These are phyloP conservation scores for Neonectria coccinea DNA, from an alignment of 2,329 filamentous ascomycete genomes.

Conservation along the genomic window DNA sequence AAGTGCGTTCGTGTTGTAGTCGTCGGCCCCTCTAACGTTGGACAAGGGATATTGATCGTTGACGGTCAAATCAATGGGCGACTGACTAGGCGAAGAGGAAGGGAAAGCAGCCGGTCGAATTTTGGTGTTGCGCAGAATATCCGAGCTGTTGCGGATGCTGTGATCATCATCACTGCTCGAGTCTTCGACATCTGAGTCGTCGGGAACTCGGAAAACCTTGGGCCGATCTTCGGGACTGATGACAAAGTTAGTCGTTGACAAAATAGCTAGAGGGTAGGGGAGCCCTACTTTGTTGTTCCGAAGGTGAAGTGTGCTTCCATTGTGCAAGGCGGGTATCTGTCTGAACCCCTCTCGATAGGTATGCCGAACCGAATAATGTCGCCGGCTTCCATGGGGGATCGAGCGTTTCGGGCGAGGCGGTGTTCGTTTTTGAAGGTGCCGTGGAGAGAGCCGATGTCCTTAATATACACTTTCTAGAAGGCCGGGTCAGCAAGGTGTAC, in stretches of 20 bases:
- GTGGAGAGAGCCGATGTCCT: slow-evolving; percentile 64
- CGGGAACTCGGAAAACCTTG: slow-evolving; percentile 56
- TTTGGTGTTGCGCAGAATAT: slow-evolving; percentile 46
- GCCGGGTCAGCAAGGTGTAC: slow-evolving; percentile 35
- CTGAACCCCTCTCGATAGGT: slow-evolving; percentile 49
- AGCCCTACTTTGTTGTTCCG: slow-evolving; percentile 42
- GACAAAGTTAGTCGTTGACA: slow-evolving; percentile 30
- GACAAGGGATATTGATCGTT: slow-evolving; percentile 37
- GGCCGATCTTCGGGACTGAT: slow-evolving; percentile 44
- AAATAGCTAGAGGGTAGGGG: not conserved
- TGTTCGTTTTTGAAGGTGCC: slow-evolving; percentile 61
- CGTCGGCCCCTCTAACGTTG: slow-evolving; percentile 27
- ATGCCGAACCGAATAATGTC: slow-evolving; percentile 54
- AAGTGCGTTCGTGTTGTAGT: slow-evolving; percentile 10
- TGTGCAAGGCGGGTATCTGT: slow-evolving; percentile 53
- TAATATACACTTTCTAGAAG: slow-evolving; percentile 57
- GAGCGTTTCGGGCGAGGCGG: slow-evolving; percentile 35
- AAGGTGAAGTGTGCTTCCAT: slow-evolving; percentile 51
- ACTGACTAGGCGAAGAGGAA: slow-evolving; percentile 19
- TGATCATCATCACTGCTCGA: slow-evolving; percentile 44
- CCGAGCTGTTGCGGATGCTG: slow-evolving; percentile 42
- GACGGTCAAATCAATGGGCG: slow-evolving; percentile 40
- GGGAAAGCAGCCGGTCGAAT: slow-evolving; percentile 40
- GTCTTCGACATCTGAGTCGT: slow-evolving; percentile 53
- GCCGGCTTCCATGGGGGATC: slow-evolving; percentile 40